Percentiles rank a stretch among this genome's conserved stretches.
These are phyloP conservation scores for Pythium sp. DNA, from an alignment of 352 stramenopile species.

Conservation along the genomic window DNA sequence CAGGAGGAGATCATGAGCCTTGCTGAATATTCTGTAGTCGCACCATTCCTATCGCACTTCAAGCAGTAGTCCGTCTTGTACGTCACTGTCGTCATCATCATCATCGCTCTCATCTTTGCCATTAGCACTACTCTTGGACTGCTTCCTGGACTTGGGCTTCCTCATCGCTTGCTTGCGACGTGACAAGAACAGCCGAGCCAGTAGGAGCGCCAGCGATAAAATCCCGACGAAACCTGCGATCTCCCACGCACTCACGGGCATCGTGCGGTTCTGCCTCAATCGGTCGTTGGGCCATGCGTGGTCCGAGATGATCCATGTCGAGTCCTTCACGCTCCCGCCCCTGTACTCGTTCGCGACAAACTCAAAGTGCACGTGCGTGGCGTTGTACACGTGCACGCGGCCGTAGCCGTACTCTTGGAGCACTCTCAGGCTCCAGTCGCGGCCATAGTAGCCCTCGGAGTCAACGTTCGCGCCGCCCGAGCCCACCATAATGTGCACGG, in stretches of 20 bases:
- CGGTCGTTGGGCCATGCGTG: slow-evolving; percentile 44
- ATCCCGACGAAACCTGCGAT: slow-evolving; percentile 1
- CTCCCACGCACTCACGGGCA: slow-evolving; percentile 9
- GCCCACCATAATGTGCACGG: slow-evolving; percentile 55
- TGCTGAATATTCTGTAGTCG: neutral
- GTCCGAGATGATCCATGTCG: slow-evolving; percentile 36
- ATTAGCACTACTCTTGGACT: neutral
- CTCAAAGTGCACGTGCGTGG: slow-evolving; percentile 48
- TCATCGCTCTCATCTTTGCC: neutral
- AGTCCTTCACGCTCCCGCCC: slow-evolving; percentile 13
- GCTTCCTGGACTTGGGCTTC: neutral
- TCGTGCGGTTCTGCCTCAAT: slow-evolving; percentile 21
- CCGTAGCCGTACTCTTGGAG: slow-evolving; percentile 33
- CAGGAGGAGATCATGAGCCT: no score
- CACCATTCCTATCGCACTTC: neutral
- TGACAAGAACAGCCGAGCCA: slow-evolving; percentile 6
- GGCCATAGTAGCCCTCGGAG: slow-evolving; percentile 30
- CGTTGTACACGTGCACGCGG: slow-evolving; percentile 59
- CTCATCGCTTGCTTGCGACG: neutral
- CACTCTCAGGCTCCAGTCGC: slow-evolving; percentile 13
- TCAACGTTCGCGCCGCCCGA: slow-evolving; percentile 42
- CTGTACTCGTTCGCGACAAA: slow-evolving; percentile 37
- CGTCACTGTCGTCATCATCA: neutral
- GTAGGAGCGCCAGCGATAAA: slow-evolving; percentile 6
- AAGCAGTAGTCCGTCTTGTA: neutral